Percentiles rank a stretch among this genome's conserved stretches.
Evolutionary conservation across 768 basidiomycete genomes (phyloP).

Genomic region (Clavulina sp.): DNA sequence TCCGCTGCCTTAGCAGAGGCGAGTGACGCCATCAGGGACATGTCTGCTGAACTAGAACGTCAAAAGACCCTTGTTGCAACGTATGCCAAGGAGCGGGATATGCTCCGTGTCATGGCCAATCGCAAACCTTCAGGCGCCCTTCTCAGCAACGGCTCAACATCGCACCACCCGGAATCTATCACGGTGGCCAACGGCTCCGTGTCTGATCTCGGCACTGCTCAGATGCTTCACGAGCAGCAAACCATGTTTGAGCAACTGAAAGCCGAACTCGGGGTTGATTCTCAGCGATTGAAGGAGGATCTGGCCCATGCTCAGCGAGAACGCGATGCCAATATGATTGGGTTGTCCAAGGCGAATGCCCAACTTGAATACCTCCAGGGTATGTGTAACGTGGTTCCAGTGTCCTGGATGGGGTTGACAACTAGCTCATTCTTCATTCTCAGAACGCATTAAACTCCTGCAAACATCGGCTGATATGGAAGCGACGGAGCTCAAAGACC

Average conservation of each 20-base stretch:
- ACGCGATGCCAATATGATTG: slow-evolving; percentile 40
- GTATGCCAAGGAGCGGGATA: slow-evolving; percentile 76
- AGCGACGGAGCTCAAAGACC: slow-evolving; percentile 43
- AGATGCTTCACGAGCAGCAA: slow-evolving; percentile 45
- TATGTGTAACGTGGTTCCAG: slow-evolving; percentile 18
- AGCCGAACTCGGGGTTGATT: slow-evolving; percentile 65
- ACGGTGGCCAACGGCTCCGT: not conserved
- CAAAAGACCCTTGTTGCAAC: slow-evolving; percentile 66
- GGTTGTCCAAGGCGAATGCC: slow-evolving; percentile 69
- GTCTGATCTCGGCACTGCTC: not conserved
- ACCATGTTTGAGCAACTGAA: slow-evolving; percentile 66
- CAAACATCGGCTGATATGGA: slow-evolving; percentile 52
- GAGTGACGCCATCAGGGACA: slow-evolving; percentile 63
- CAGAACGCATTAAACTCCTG: slow-evolving; percentile 20
- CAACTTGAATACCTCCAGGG: slow-evolving; percentile 65
- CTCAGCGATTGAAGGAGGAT: slow-evolving; percentile 55
- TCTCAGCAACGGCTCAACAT: slow-evolving; percentile 1
- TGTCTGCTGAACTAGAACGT: slow-evolving; percentile 60
- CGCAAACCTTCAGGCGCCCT: slow-evolving; percentile 19
- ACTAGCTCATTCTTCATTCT: not conserved
- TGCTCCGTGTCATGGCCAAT: slow-evolving; percentile 56
- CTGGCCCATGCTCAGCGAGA: slow-evolving; percentile 47
- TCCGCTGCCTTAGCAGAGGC: slow-evolving; percentile 64
- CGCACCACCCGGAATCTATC: not conserved
- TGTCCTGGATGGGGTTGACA: not conserved